Base-by-base conservation (phyloP, 2,329 filamentous ascomycete genomes). In the Fusarium sp. region DNA sequence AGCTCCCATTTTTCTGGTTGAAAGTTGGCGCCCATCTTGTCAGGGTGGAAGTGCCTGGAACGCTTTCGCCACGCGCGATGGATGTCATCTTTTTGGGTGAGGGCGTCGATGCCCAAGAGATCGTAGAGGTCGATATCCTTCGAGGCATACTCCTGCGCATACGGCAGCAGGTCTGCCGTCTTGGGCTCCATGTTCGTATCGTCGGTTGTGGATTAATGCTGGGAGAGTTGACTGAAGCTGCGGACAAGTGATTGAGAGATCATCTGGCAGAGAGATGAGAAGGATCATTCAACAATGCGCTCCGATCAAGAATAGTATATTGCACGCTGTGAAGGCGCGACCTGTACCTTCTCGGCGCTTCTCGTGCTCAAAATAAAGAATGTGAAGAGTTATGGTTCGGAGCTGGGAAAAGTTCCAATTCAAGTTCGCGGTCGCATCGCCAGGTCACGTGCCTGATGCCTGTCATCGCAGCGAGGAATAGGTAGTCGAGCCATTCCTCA, bases 31-130 rank as follows among this genome's bases (percentile, higher is more conserved):
- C 91, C 89, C 59, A 95, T 91, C 82, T 98, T 97, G 86, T 98
- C 95, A 1, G 95, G 95, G 80, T 98, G 95, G 84, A 95, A 94
- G 76, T 94, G 94, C n/a, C 97, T 85, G 4, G 94, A 94, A 31
- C 91, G 91, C 75, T 93, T 93, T 63, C 94, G 90, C 85, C 95
- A 98, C 46, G 94, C 94, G 72, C 92, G 90, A 69, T 93, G 91
- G 75, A 97, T 91, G 67, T 94, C 92, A n/a, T 89, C 83, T 60
- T 92, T 91, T 18, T 86, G 82, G 1, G 91, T 89, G 16, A 90
- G 86, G 18, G 89, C 85, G 60, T 89, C 84, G 52, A 96, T 85
- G 59, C 87, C 88, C 15, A 97, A 88, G 28, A 97, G 86, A 28
- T 88, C 89, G 83, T 96, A 97, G 69, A 95, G 92, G 80, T 97